Percentiles rank a stretch among this genome's conserved stretches.
These are phyloP conservation scores for Pelargonium cotyledonis DNA, from an alignment of 441 rosid genomes.

Conservation along the genomic window DNA sequence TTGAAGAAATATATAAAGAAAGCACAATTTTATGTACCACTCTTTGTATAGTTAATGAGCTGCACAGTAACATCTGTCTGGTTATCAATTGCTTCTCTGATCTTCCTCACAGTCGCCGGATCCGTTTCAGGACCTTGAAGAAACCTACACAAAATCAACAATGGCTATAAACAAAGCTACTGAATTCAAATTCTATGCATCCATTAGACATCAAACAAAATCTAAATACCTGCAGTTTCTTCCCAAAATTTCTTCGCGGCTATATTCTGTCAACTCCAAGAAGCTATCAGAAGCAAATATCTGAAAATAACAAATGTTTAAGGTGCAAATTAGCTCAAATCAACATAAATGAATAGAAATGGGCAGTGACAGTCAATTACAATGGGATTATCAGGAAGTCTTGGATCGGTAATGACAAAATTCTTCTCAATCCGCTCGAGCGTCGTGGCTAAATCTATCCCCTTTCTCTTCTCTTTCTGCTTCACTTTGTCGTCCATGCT, in stretches of 20 bases:
- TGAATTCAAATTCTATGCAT: not conserved
- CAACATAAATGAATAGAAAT: too few species aligned
- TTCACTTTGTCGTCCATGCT: slow-evolving; percentile 70
- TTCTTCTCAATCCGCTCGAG: slow-evolving; percentile 98
- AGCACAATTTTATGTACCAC: slow-evolving; percentile 39
- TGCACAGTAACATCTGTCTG: slow-evolving; percentile 91
- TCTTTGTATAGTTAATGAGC: slow-evolving; percentile 91
- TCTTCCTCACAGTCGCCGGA: slow-evolving; percentile 83
- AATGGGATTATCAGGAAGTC: slow-evolving; percentile 97
- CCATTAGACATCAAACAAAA: not conserved
- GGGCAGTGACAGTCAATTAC: slow-evolving; percentile 37
- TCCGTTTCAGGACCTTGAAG: slow-evolving; percentile 99
- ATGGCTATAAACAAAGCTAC: not conserved
- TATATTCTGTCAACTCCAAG: slow-evolving; percentile 93
- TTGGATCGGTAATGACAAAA: slow-evolving; percentile 95
- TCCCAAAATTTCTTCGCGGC: slow-evolving; percentile 96
- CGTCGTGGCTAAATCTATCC: slow-evolving; percentile 94
- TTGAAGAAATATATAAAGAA: not conserved
- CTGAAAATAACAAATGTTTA: slow-evolving; percentile 31
- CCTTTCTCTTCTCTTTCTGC: slow-evolving; percentile 93
- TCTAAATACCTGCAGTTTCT: slow-evolving; percentile 78
- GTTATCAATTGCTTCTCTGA: slow-evolving; percentile 82
- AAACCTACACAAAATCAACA: slow-evolving; percentile 39
- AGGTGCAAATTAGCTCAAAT: too few species aligned
- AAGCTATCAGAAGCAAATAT: slow-evolving; percentile 99